Evolutionary conservation across 2,329 filamentous ascomycete species (phyloP).

Genomic region (Xylariaceae sp.): DNA sequence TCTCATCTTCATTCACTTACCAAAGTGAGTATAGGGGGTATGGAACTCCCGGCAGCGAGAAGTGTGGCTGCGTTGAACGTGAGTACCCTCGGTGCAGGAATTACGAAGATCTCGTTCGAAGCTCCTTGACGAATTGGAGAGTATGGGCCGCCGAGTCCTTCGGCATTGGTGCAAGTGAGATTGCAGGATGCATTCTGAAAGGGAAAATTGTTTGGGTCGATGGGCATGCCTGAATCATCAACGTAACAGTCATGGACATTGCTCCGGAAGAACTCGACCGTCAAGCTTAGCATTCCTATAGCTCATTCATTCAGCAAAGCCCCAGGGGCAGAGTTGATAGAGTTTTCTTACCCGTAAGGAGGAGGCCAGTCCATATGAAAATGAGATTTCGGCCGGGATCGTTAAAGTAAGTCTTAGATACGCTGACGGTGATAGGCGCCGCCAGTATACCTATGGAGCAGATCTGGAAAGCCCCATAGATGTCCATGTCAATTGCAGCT

Average conservation of each 20-base stretch:
- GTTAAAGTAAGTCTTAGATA: slow-evolving; percentile 69
- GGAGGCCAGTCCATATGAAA: slow-evolving; percentile 67
- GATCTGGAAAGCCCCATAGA: slow-evolving; percentile 71
- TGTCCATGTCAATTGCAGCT: slow-evolving; percentile 71
- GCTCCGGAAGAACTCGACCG: slow-evolving; percentile 68
- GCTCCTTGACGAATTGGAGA: slow-evolving; percentile 62
- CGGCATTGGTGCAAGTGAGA: slow-evolving; percentile 50
- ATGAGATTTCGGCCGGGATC: slow-evolving; percentile 69
- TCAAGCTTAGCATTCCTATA: slow-evolving; percentile 63
- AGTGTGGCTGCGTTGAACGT: slow-evolving; percentile 66
- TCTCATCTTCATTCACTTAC: slow-evolving; percentile 44
- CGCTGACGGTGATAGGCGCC: slow-evolving; percentile 65
- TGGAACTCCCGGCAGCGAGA: slow-evolving; percentile 67
- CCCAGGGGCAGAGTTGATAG: not conserved
- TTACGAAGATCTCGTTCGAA: slow-evolving; percentile 66
- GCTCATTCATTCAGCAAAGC: not conserved
- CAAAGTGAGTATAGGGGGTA: slow-evolving; percentile 67
- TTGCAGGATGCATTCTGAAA: slow-evolving; percentile 52
- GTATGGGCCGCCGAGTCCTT: slow-evolving; percentile 51
- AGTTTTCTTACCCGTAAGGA: slow-evolving; percentile 59
- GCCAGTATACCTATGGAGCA: slow-evolving; percentile 70
- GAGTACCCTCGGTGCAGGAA: slow-evolving; percentile 61
- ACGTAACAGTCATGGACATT: slow-evolving; percentile 50
- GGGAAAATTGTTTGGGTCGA: slow-evolving; percentile 49
- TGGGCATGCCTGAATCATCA: slow-evolving; percentile 45